A percentile compares a stretch with the other conserved stretches of the same genome.
Evolutionary conservation across 1,284 basidiomycete genomes (phyloP).

Genomic region (Chiua sp.): DNA sequence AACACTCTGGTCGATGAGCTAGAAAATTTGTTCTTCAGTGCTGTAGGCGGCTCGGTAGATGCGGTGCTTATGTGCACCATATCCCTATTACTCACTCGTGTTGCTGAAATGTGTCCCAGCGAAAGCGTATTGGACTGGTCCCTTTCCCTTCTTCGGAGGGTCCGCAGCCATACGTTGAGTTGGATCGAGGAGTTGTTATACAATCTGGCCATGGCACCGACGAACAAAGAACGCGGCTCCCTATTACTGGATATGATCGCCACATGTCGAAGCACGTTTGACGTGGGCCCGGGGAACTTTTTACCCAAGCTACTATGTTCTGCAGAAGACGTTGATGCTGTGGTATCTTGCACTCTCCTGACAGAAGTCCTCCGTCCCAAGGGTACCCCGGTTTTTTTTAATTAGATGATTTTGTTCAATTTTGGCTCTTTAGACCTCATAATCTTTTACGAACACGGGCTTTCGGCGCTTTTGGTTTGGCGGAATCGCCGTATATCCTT

Average conservation of each 20-base stretch:
- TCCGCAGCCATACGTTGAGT: slow-evolving; percentile 41
- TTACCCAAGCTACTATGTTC: slow-evolving; percentile 24
- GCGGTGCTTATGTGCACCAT: slow-evolving; percentile 39
- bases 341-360: slow-evolving; percentile 43
- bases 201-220: slow-evolving; percentile 29
- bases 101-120: slow-evolving; percentile 35
- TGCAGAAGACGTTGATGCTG: slow-evolving; percentile 32
- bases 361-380: slow-evolving; percentile 9
- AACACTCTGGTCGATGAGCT: slow-evolving; percentile 38
- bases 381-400: too few species aligned
- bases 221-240: too few species aligned
- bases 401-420: too few species aligned
- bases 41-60: slow-evolving; percentile 46
- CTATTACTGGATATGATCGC: slow-evolving; percentile 33
- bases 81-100: slow-evolving; percentile 36
- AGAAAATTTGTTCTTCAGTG: slow-evolving; percentile 27
- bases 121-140: slow-evolving; percentile 12
- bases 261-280: slow-evolving; percentile 48
- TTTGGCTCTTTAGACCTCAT: too few species aligned
- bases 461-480: slow-evolving; percentile 21
- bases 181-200: slow-evolving; percentile 23
- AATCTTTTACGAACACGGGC: too few species aligned
- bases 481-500: slow-evolving; percentile 38
- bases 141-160: slow-evolving; percentile 32
- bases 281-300: slow-evolving; percentile 33